phyloP scores from a whole-genome alignment of 495 filamentous ascomycete species.

The Hypomontagnella submonticulosa region DNA sequence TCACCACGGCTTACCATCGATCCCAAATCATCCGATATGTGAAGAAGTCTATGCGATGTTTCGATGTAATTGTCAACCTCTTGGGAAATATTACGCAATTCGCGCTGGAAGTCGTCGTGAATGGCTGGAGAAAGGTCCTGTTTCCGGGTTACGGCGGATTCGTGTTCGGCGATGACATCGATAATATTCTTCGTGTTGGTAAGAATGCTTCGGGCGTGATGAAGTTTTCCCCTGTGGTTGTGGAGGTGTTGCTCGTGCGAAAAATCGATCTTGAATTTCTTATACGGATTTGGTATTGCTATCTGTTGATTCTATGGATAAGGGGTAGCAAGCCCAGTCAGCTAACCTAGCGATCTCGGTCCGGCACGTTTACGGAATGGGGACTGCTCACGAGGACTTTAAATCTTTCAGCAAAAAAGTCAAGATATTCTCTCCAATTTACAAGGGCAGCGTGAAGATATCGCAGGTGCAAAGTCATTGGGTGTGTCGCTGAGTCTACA shows the following conservation, averaged over 20 bases:
- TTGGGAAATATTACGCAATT: constrained; percentile 5
- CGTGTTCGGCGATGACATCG: constrained; percentile 8
- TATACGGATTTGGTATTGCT: constrained; percentile 17
- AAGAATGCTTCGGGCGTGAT: constrained; percentile 9
- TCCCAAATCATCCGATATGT: constrained; percentile 10
- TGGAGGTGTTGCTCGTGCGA: constrained; percentile 13
- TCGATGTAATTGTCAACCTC: constrained; percentile 11
- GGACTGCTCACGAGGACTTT: constrained; percentile 7
- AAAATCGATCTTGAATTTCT: constrained; percentile 13
- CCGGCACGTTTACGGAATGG: neutral
- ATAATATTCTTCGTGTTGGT: constrained; percentile 9
- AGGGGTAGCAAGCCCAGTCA: neutral
- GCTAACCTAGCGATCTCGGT: too few species aligned
- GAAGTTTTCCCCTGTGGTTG: neutral
- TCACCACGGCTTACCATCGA: constrained; percentile 5
- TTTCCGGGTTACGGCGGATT: neutral
- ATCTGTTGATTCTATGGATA: constrained; percentile 15
- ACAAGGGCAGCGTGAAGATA: constrained; percentile 17
- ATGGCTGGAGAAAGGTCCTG: neutral
- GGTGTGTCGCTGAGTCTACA: constrained; percentile 10
- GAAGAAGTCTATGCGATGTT: constrained; percentile 11
- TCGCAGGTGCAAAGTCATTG: constrained; percentile 19
- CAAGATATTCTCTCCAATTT: constrained; percentile 24
- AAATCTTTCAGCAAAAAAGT: constrained; percentile 15
- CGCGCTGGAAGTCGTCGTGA: constrained; percentile 9